phyloP scores from a whole-genome alignment of 805 yeast genomes.

The Candida parachauliodes region DNA sequence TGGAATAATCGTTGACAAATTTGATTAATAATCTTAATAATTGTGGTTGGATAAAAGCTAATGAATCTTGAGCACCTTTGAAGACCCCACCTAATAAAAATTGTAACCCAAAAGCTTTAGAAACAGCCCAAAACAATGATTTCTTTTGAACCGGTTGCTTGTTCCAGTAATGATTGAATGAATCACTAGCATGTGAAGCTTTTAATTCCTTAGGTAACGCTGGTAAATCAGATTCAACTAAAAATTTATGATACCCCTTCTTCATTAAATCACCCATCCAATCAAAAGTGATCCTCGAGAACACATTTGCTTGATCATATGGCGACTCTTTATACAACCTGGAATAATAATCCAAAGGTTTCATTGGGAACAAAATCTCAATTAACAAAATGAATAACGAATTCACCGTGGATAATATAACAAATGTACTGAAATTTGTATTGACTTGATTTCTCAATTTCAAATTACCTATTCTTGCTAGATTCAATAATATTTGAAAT shows the following conservation, averaged over 20 bases:
- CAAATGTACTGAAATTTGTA: slow-evolving; percentile 19
- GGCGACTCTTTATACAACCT: slow-evolving; percentile 29
- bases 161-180: slow-evolving; percentile 60
- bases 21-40: slow-evolving; percentile 26
- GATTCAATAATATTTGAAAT: slow-evolving; percentile 45
- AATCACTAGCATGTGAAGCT: slow-evolving; percentile 47
- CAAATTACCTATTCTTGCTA: slow-evolving; percentile 42
- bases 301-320: slow-evolving; percentile 59
- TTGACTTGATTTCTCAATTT: slow-evolving; percentile 30
- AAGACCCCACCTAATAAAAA: slow-evolving; percentile 68
- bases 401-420: slow-evolving; percentile 33
- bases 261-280: slow-evolving; percentile 91
- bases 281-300: slow-evolving; percentile 72
- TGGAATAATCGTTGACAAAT: slow-evolving; percentile 36
- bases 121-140: slow-evolving; percentile 58
- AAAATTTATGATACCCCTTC: slow-evolving; percentile 63
- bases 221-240: slow-evolving; percentile 68
- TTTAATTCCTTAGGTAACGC: slow-evolving; percentile 66
- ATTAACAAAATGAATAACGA: slow-evolving; percentile 39
- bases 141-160: slow-evolving; percentile 42
- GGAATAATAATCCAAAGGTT: slow-evolving; percentile 18
- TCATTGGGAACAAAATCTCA: slow-evolving; percentile 40
- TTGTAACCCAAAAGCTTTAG: slow-evolving; percentile 71
- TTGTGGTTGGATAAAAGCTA: slow-evolving; percentile 47
- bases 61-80: slow-evolving; percentile 69